Evolutionary conservation across 371 early-diverging fungal genomes (phyloP).

Genomic region (Blakeslea trispora): DNA sequence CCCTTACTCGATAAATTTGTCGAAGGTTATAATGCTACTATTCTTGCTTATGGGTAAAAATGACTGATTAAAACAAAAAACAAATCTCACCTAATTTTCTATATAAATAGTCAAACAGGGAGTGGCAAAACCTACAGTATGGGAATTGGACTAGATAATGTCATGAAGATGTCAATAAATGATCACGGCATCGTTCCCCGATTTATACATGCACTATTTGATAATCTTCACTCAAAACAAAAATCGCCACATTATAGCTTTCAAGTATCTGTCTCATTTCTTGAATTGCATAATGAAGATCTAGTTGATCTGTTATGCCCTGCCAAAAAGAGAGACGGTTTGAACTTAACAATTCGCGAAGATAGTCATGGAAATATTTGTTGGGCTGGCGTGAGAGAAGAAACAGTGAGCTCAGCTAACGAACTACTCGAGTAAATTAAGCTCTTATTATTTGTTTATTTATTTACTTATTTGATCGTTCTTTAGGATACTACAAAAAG

Average conservation of each 20-base stretch:
- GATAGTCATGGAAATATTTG: constrained; percentile 88
- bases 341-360: constrained; percentile 75
- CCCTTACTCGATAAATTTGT: constrained; percentile 81
- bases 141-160: constrained; percentile 50
- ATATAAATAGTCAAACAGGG: constrained; percentile 44
- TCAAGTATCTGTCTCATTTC: constrained; percentile 69
- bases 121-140: constrained; percentile 61
- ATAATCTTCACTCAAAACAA: constrained; percentile 32
- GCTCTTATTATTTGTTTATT: neutral
- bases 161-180: constrained; percentile 11
- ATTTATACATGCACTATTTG: constrained; percentile 72
- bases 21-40: constrained; percentile 70
- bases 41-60: neutral
- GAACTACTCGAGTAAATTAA: constrained; percentile 65
- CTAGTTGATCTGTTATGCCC: constrained; percentile 76
- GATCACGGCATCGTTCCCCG: constrained; percentile 85
- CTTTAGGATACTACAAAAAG: constrained; percentile 61
- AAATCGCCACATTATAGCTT: constrained; percentile 50
- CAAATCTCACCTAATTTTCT: constrained; percentile 60
- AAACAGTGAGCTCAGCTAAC: constrained; percentile 62
- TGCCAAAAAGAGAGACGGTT: constrained; percentile 74
- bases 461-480: constrained; percentile 1
- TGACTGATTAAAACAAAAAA: too few species aligned
- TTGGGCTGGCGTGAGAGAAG: constrained; percentile 88
- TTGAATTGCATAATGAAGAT: constrained; percentile 98